phyloP scores from a whole-genome alignment of 192 early-diverging fungal species.

The Coemansia sp. region DNA sequence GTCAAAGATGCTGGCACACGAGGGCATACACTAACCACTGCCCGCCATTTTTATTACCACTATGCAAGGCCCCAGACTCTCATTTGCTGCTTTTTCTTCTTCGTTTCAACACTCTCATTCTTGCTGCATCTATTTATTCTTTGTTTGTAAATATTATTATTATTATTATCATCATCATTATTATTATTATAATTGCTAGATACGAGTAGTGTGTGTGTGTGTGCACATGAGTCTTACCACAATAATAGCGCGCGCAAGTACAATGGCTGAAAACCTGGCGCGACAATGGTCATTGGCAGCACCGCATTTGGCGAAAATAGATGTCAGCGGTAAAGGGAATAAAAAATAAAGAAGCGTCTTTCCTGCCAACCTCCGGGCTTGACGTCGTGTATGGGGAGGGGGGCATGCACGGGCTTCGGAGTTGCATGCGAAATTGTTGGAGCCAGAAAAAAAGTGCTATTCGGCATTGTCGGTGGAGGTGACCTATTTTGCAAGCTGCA shows the following conservation, averaged over 20 bases:
- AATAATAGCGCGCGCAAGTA: not conserved
- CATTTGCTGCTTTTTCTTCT: not conserved
- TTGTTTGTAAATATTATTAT: conserved; percentile 3
- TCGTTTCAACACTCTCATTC: not conserved
- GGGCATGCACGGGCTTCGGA: not conserved
- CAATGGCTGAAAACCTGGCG: not conserved
- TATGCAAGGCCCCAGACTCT: not conserved
- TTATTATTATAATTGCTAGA: no score
- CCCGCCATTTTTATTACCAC: not conserved
- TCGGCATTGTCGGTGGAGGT: not conserved
- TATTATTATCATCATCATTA: not conserved
- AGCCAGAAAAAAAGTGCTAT: not conserved
- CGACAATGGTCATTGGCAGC: not conserved
- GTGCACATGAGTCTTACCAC: not conserved
- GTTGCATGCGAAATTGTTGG: not conserved
- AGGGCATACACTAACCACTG: conserved; percentile 13
- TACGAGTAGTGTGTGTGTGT: not conserved
- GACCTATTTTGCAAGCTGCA: not conserved
- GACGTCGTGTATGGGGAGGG: not conserved
- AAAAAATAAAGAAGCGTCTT: not conserved
- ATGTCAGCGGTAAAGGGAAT: not conserved
- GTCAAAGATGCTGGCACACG: conserved; percentile 13
- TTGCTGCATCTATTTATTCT: not conserved
- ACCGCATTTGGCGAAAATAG: conserved; percentile 3
- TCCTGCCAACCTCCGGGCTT: not conserved